These are phyloP conservation scores for Phytophthora idaei DNA, from an alignment of 352 stramenopile genomes.

Conservation along the genomic window DNA sequence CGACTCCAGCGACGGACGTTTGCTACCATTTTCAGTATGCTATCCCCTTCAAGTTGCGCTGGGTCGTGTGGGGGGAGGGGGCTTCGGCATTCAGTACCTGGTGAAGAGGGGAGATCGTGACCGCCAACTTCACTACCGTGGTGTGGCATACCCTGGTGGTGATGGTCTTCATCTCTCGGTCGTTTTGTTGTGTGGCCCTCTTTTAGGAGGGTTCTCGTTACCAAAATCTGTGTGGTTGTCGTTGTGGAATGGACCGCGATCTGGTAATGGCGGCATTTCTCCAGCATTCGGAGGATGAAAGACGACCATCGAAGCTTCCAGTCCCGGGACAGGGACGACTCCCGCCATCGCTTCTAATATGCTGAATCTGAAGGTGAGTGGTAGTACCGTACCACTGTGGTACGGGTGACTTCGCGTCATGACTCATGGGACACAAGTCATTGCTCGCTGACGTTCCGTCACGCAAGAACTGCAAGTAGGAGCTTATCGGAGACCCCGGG, in stretches of 20 bases:
- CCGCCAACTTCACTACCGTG: background rate
- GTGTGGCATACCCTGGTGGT: background rate
- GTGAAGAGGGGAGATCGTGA: no score
- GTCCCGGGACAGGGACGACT: no score
- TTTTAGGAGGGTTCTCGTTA: background rate
- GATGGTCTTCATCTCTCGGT: background rate
- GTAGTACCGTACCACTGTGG: background rate
- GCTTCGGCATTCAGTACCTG: no score
- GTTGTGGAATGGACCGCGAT: background rate
- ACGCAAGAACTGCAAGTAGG: conserved; percentile 4
- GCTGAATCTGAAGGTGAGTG: background rate
- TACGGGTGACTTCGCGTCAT: no score
- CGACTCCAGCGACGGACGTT: background rate
- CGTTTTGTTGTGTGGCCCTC: background rate
- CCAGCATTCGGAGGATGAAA: background rate
- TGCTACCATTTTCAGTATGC: background rate
- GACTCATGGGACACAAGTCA: background rate
- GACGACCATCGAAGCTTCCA: no score
- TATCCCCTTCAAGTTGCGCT: no score
- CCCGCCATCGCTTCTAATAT: background rate
- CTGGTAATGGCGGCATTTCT: background rate
- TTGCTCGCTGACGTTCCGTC: conserved; percentile 6
- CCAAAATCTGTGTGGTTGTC: background rate
- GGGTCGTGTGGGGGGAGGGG: no score
- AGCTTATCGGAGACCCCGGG: conserved; percentile 1